Base-by-base conservation (phyloP, 2,329 filamentous ascomycete species). In the Hypoxylon sp. region DNA sequence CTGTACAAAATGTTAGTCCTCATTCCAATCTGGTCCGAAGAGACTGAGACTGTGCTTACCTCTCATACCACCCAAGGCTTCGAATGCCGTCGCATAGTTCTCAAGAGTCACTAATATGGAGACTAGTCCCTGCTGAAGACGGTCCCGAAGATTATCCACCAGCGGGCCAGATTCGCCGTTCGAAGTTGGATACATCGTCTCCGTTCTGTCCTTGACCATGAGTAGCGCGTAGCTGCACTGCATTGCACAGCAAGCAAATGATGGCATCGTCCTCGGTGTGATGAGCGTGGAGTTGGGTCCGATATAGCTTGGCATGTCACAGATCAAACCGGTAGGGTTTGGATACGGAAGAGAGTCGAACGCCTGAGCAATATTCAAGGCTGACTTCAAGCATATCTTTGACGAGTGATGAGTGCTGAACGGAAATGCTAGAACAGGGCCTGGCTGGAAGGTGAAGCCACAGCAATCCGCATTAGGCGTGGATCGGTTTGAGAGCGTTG, bases 281-380 rank as follows among this genome's bases (percentile, higher is more conserved):
- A 77, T 70, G 37, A 76, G 68, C 2, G 66, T 70, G 15, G 76
- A 78, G 8, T 70, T 69, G 10, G 73, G 69, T 8, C 74, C 72
- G 29, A 78, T 61, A 54, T 71, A 75, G 37, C 67, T 71, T 4
- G 73, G 72, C 11, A 71, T 65, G 26, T 72, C 71, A n/a, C 69
- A 69, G 3, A 69, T 63, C 54, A 72, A 69, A 17, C 74, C 66
- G 20, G 68, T 75, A 64, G 77, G 74, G 48, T 76, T 76, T 11
- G 80, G 80, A 50, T 78, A 80, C 0, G 80, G 79, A 27, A 83
- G 65, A 9, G 72, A 69, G 59, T 78, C 73, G 48, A 82, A 82
- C 10, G 75, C 75, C 47, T 72, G 67, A 1, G 80, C 76, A 51
- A 83, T 82, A 58, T 74, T 78, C 38, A 82, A 72, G 2, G 80